phyloP scores from a whole-genome alignment of 768 basidiomycete species.

The Phlegmacium glaucopus region DNA sequence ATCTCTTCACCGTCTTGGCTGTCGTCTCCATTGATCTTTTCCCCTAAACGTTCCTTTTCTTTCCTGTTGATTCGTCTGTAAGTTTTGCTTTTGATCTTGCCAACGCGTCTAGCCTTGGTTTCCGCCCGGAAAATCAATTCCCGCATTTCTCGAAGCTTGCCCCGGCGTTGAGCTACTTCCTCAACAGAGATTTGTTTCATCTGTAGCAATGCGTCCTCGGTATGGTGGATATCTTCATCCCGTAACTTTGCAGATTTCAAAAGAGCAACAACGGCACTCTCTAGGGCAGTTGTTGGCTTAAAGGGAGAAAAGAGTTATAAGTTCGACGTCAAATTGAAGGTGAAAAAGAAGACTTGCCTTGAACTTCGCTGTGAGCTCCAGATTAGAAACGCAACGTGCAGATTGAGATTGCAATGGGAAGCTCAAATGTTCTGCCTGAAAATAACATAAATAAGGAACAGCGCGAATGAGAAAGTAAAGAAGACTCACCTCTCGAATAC shows the following conservation, averaged over 20 bases:
- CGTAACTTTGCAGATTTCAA: slow-evolving; percentile 79
- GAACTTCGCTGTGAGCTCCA: slow-evolving; percentile 81
- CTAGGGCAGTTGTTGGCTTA: slow-evolving; percentile 81
- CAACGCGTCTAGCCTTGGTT: slow-evolving; percentile 80
- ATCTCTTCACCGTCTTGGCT: slow-evolving; percentile 34
- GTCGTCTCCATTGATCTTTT: slow-evolving; percentile 51
- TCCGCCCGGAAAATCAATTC: slow-evolving; percentile 95
- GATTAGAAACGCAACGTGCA: slow-evolving; percentile 56
- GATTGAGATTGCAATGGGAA: slow-evolving; percentile 77
- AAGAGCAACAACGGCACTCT: slow-evolving; percentile 79
- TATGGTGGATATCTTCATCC: slow-evolving; percentile 73
- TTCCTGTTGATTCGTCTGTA: slow-evolving; percentile 85
- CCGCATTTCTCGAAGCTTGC: slow-evolving; percentile 82
- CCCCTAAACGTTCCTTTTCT: slow-evolving; percentile 58
- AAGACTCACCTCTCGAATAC: slow-evolving; percentile 72
- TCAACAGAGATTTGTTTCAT: slow-evolving; percentile 81
- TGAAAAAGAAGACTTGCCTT: slow-evolving; percentile 44
- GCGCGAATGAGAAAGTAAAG: slow-evolving; percentile 1
- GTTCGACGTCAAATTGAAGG: neutral
- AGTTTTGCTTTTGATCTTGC: slow-evolving; percentile 95
- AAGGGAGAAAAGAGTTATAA: neutral
- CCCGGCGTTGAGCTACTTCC: slow-evolving; percentile 79
- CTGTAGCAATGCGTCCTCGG: slow-evolving; percentile 70
- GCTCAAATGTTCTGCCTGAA: slow-evolving; percentile 79
- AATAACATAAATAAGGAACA: slow-evolving; percentile 1